These are phyloP conservation scores for Xanthoparmelia taractica DNA, from an alignment of 495 filamentous ascomycete species.

Conservation along the genomic window DNA sequence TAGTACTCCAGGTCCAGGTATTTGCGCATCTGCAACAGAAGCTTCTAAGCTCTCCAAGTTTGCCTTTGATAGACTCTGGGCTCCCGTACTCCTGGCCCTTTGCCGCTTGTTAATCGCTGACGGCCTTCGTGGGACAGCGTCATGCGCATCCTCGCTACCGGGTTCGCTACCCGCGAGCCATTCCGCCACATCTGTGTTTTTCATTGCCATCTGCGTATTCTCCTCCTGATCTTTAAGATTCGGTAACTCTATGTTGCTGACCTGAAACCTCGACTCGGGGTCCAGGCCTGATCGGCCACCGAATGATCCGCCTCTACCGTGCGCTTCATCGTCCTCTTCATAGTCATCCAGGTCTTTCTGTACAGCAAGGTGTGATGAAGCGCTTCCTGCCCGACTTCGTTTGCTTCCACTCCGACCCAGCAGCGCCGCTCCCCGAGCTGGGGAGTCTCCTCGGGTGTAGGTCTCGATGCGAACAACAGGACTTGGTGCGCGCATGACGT, in stretches of 20 bases:
- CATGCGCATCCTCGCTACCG: constrained; percentile 37
- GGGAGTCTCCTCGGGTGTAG: constrained; percentile 45
- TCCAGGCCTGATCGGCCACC: constrained; percentile 33
- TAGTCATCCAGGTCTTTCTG: constrained; percentile 26
- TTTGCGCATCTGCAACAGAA: constrained; percentile 24
- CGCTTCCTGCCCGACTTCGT: constrained; percentile 26
- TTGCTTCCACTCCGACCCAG: constrained; percentile 32
- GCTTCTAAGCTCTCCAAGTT: constrained; percentile 24
- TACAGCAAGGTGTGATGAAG: constrained; percentile 38
- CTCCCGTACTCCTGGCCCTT: constrained; percentile 44
- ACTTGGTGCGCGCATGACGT: constrained; percentile 34
- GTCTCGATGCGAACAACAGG: constrained; percentile 42
- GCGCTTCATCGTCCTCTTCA: constrained; percentile 28
- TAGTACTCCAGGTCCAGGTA: constrained; percentile 43
- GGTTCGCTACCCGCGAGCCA: constrained; percentile 42
- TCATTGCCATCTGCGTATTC: constrained; percentile 36
- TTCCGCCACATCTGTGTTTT: constrained; percentile 38
- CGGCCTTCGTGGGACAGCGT: constrained; percentile 23
- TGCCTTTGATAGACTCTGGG: constrained; percentile 36
- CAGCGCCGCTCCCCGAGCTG: constrained; percentile 28
- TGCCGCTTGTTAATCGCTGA: constrained; percentile 24
- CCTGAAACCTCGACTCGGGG: constrained; percentile 30
- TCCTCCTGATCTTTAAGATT: constrained; percentile 42
- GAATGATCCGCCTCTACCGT: constrained; percentile 13
- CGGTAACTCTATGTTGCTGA: constrained; percentile 34